These are phyloP conservation scores for Elsinoe arachidis DNA, from an alignment of 2,329 filamentous ascomycete species.

Conservation along the genomic window DNA sequence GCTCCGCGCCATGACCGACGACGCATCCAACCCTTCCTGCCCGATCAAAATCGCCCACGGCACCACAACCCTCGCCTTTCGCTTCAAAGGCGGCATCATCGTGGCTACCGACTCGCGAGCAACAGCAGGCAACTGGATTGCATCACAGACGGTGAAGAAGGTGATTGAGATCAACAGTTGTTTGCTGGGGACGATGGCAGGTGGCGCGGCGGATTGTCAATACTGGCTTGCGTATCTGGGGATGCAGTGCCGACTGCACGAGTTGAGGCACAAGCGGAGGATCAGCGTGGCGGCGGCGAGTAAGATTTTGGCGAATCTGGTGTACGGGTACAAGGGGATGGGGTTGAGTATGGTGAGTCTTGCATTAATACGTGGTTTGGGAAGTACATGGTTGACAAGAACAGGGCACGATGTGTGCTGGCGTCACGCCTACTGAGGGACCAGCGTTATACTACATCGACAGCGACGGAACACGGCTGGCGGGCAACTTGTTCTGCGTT, in stretches of 20 bases:
- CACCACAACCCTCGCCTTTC: constrained; percentile 94
- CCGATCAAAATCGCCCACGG: constrained; percentile 99
- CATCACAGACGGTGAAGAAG: constrained; percentile 99
- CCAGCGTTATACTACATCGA: constrained; percentile 99
- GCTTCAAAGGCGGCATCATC: constrained; percentile 97
- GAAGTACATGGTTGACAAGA: constrained; percentile 1
- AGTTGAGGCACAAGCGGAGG: constrained; percentile 97
- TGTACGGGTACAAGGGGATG: constrained; percentile 99
- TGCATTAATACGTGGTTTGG: background rate
- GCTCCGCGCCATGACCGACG: constrained; percentile 94
- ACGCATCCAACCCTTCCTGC: constrained; percentile 91
- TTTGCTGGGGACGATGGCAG: constrained; percentile 94
- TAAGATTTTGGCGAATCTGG: constrained; percentile 97
- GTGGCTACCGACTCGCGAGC: constrained; percentile 96
- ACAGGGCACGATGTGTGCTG: constrained; percentile 91
- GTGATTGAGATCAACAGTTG: constrained; percentile 97
- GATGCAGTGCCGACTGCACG: constrained; percentile 98
- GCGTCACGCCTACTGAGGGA: constrained; percentile 89
- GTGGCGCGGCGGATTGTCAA: constrained; percentile 98
- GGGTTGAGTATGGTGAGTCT: constrained; percentile 71
- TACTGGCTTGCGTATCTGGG: constrained; percentile 99
- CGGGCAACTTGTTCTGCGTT: constrained; percentile 96
- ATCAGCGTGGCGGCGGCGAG: constrained; percentile 95
- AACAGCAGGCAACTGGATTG: constrained; percentile 98
- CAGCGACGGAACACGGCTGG: constrained; percentile 83